Conservation (phyloP, 208 protist species). For the Acanthamoeba lenticulata region DNA sequence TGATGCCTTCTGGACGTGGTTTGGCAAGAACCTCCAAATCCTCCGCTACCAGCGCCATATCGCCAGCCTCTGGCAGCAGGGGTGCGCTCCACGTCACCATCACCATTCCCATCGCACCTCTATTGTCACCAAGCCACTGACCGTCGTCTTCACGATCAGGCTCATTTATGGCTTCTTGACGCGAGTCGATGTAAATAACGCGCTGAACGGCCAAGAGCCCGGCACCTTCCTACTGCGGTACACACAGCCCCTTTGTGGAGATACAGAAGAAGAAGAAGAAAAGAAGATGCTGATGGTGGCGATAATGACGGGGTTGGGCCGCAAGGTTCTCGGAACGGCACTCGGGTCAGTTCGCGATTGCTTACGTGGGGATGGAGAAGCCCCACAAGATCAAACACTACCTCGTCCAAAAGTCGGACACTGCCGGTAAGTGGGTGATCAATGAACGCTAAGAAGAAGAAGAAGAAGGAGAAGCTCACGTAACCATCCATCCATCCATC, state of each 20-base stretch:
- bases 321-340: conserved; percentile 49
- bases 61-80: conserved; percentile 63
- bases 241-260: no score
- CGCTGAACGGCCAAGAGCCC: conserved; percentile 64
- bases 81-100: conserved; percentile 12
- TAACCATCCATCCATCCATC: neutral
- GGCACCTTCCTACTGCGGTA: conserved; percentile 65
- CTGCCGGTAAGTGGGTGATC: neutral
- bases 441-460: neutral
- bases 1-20: conserved; percentile 67
- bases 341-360: conserved; percentile 64
- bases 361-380: conserved; percentile 53
- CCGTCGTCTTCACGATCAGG: neutral
- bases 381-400: conserved; percentile 69
- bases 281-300: neutral
- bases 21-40: conserved; percentile 67
- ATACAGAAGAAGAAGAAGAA: no score
- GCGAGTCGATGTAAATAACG: conserved; percentile 51
- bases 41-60: conserved; percentile 68
- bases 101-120: neutral
- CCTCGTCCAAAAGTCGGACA: conserved; percentile 66
- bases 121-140: no score
- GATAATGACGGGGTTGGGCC: neutral
- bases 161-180: conserved; percentile 68
- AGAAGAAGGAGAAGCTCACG: neutral